phyloP scores from a whole-genome alignment of 2,329 filamentous ascomycete genomes.

The Chaetomiaceae sp. region DNA sequence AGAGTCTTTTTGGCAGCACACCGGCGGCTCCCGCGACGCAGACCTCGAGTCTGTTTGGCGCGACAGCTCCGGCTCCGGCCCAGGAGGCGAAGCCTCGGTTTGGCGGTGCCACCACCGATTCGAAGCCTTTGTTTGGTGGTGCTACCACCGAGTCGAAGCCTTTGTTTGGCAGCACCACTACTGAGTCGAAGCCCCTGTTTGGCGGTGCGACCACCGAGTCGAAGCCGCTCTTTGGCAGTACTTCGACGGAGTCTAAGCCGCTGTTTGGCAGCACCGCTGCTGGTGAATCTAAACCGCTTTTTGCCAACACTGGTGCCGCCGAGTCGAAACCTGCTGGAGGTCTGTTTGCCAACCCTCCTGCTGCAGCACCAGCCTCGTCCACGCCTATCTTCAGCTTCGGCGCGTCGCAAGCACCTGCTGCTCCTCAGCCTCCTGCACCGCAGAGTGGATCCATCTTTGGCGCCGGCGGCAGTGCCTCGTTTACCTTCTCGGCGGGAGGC shows the following conservation, averaged over 20 bases:
- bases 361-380: constrained; percentile 12
- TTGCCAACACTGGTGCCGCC: constrained; percentile 36
- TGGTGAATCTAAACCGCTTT: constrained; percentile 29
- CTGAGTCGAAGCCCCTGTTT: constrained; percentile 15
- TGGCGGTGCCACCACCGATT: constrained; percentile 25
- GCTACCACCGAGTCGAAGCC: constrained; percentile 25
- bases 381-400: constrained; percentile 22
- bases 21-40: constrained; percentile 13
- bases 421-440: constrained; percentile 16
- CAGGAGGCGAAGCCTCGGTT: constrained; percentile 31
- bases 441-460: constrained; percentile 29
- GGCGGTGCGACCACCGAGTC: constrained; percentile 19
- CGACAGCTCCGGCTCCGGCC: constrained; percentile 17
- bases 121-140: constrained; percentile 31
- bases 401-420: constrained; percentile 15
- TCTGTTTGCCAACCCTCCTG: constrained; percentile 16
- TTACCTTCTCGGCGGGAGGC: constrained; percentile 36
- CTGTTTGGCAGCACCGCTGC: constrained; percentile 24
- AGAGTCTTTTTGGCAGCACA: constrained; percentile 20
- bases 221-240: constrained; percentile 33
- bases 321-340: constrained; percentile 31
- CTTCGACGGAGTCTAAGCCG: constrained; percentile 25
- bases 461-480: constrained; percentile 30
- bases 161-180: constrained; percentile 23
- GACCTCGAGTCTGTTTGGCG: constrained; percentile 21